A percentile compares a stretch with the other conserved stretches of the same genome.
phyloP scores from a whole-genome alignment of 805 yeast genomes.

The Wilhelminamyces savonicus region DNA sequence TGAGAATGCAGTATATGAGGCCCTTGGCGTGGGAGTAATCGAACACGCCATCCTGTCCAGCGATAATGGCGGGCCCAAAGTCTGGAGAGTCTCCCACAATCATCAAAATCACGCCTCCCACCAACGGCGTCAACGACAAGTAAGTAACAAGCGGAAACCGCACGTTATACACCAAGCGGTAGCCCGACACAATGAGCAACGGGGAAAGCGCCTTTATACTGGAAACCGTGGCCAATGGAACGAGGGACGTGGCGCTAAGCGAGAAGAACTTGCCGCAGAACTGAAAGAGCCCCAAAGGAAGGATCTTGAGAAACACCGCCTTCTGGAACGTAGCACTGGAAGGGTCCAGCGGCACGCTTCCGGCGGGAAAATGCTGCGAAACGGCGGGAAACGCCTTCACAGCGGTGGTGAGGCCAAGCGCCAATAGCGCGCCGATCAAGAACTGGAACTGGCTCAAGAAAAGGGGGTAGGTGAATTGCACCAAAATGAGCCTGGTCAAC shows the following conservation, averaged over 20 bases:
- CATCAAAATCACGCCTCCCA: constrained; percentile 47
- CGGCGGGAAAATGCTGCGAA: constrained; percentile 40
- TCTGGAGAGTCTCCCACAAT: constrained; percentile 26
- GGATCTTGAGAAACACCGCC: constrained; percentile 37
- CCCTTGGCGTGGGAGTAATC: constrained; percentile 46
- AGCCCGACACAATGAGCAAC: constrained; percentile 50
- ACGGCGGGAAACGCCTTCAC: constrained; percentile 25
- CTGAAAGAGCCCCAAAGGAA: constrained; percentile 64
- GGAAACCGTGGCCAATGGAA: constrained; percentile 65
- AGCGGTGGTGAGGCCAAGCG: constrained; percentile 30
- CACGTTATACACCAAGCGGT: constrained; percentile 46
- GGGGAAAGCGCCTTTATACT: constrained; percentile 68
- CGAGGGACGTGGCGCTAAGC: constrained; percentile 57
- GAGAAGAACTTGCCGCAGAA: constrained; percentile 59
- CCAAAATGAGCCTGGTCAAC: constrained; percentile 50
- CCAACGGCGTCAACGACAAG: constrained; percentile 44
- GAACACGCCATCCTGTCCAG: constrained; percentile 6
- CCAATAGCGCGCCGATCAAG: constrained; percentile 40
- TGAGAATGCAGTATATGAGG: constrained; percentile 56
- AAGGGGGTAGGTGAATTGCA: constrained; percentile 52
- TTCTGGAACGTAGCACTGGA: constrained; percentile 14
- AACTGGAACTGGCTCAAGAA: constrained; percentile 64
- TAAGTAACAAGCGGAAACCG: constrained; percentile 45
- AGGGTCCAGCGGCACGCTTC: constrained; percentile 43
- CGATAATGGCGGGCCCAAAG: constrained; percentile 3